A percentile compares a stretch with the other conserved stretches of the same genome.
These are phyloP conservation scores for Samsoniella hepiali DNA, from an alignment of 2,329 filamentous ascomycete species.

Conservation along the genomic window DNA sequence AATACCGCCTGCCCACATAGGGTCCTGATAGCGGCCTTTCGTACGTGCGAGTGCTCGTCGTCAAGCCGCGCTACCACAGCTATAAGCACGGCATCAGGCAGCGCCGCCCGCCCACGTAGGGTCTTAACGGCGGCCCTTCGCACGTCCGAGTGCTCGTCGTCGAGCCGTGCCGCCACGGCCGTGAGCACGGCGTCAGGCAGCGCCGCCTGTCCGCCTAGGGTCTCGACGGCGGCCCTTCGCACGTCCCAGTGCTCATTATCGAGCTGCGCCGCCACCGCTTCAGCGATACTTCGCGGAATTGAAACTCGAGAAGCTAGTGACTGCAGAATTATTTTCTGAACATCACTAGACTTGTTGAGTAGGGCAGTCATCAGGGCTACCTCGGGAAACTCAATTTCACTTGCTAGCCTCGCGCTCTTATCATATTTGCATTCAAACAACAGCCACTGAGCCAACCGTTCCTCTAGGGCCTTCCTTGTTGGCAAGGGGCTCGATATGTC, in stretches of 20 bases:
- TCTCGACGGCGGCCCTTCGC: too few species aligned
- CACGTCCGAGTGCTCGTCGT: too few species aligned
- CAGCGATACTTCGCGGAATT: not conserved
- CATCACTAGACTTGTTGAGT: not conserved
- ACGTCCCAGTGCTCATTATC: not conserved
- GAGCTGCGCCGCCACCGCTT: not conserved
- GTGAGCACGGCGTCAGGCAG: too few species aligned
- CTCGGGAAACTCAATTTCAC: constrained; percentile 23
- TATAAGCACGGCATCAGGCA: too few species aligned
- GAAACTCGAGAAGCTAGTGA: not conserved
- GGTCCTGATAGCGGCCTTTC: too few species aligned
- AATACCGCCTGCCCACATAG: too few species aligned
- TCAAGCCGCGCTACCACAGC: too few species aligned
- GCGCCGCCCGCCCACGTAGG: too few species aligned
- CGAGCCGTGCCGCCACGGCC: too few species aligned
- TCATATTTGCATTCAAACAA: constrained; percentile 24
- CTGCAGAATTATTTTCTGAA: not conserved
- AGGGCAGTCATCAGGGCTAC: constrained; percentile 19
- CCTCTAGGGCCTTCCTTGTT: constrained; percentile 19
- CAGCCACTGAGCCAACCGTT: constrained; percentile 22
- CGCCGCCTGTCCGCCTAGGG: too few species aligned
- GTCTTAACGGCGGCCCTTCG: too few species aligned
- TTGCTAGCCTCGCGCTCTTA: constrained; percentile 15
- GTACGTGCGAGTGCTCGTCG: too few species aligned
- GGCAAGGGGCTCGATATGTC: constrained; percentile 25